These are phyloP conservation scores for Chaetomium tenue DNA, from an alignment of 495 filamentous ascomycete species.

Conservation along the genomic window DNA sequence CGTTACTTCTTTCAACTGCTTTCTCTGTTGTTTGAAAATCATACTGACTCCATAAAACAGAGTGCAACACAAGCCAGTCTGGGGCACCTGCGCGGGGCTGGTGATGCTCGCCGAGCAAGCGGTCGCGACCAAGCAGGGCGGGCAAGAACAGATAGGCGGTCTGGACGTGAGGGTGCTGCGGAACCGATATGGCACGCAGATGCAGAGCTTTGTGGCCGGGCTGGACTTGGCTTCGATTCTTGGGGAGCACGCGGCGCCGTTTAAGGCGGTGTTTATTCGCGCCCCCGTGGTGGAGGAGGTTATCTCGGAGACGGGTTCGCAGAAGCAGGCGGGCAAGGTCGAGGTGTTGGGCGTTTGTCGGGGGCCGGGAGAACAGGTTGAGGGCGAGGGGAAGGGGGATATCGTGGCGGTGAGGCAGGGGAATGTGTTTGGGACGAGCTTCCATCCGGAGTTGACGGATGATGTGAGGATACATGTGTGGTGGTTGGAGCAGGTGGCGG, in stretches of 20 bases:
- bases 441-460: conserved; percentile 91
- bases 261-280: conserved; percentile 86
- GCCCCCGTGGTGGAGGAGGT: conserved; percentile 91
- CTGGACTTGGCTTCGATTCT: conserved; percentile 77
- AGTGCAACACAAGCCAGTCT: conserved; percentile 75
- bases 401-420: conserved; percentile 89
- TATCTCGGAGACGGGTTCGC: conserved; percentile 45
- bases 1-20: neutral
- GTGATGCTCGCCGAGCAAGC: conserved; percentile 89
- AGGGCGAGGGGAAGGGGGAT: conserved; percentile 59
- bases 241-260: conserved; percentile 46
- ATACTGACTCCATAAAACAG: conserved; percentile 25
- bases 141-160: conserved; percentile 91
- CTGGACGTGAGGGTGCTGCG: conserved; percentile 86
- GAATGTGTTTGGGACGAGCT: conserved; percentile 95
- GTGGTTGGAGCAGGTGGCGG: conserved; percentile 78
- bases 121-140: conserved; percentile 82
- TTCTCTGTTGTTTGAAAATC: neutral
- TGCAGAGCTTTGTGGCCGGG: conserved; percentile 84
- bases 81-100: conserved; percentile 95
- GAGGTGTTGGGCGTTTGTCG: conserved; percentile 55
- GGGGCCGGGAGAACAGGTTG: conserved; percentile 8
- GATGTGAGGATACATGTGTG: conserved; percentile 88
- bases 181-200: conserved; percentile 95
- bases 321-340: conserved; percentile 49